A percentile compares a stretch with the other conserved stretches of the same genome.
phyloP scores from a whole-genome alignment of 805 yeast genomes.

The Nakazawaea wyomingensis region DNA sequence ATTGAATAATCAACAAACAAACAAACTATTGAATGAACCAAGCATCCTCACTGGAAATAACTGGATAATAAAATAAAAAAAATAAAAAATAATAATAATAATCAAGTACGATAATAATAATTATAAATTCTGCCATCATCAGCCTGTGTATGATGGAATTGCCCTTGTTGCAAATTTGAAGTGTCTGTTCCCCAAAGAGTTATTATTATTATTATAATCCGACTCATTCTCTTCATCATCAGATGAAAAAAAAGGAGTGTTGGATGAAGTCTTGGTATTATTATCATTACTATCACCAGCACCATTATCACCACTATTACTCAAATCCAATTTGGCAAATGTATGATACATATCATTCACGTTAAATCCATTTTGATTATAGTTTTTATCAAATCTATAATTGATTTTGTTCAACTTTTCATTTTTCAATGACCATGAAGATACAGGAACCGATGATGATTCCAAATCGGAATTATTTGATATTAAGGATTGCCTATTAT shows the following conservation, averaged over 20 bases:
- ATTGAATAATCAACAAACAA: no score
- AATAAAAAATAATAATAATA: not conserved
- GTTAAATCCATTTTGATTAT: conserved; percentile 1
- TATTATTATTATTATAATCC: no score
- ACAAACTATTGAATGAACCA: no score
- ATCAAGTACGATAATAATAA: not conserved
- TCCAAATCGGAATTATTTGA: not conserved
- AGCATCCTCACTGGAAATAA: no score
- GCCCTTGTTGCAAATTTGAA: conserved; percentile 8
- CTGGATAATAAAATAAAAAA: no score
- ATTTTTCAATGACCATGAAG: conserved; percentile 5
- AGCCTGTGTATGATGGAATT: conserved; percentile 7
- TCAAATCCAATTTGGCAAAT: conserved; percentile 6
- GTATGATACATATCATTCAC: conserved; percentile 14
- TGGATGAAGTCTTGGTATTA: not conserved
- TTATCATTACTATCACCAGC: no score
- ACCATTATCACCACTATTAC: not conserved
- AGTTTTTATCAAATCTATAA: conserved; percentile 7
- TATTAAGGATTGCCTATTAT: conserved; percentile 7
- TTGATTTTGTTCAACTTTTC: conserved; percentile 3
- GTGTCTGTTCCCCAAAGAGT: not conserved
- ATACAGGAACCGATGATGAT: conserved; percentile 12
- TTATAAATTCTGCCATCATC: not conserved
- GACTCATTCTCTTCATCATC: conserved; percentile 6
- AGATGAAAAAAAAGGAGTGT: not conserved